Evolutionary conservation across 129 eudicot genomes (phyloP).

Genomic region (Lonicera japonica): DNA sequence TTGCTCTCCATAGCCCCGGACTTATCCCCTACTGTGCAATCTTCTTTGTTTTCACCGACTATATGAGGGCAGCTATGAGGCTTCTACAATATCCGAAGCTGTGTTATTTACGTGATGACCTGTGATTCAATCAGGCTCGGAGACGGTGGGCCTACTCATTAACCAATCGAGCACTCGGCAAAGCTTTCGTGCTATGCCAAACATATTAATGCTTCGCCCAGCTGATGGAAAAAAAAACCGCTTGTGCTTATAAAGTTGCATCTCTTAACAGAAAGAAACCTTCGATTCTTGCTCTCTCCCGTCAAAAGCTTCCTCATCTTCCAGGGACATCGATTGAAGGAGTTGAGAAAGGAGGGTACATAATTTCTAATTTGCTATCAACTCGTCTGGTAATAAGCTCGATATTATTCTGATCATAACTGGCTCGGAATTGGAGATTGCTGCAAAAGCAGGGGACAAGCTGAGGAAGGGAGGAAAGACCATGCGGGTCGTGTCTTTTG

Average conservation of each 20-base stretch:
- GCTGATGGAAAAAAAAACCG: constrained; percentile 72
- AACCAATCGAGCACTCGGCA: constrained; percentile 57
- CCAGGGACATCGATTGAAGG: constrained; percentile 46
- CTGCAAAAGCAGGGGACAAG: constrained; percentile 48
- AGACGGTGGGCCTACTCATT: constrained; percentile 67
- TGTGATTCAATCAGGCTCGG: constrained; percentile 60
- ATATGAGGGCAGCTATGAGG: constrained; percentile 59
- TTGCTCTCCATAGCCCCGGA: constrained; percentile 52
- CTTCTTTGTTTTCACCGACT: constrained; percentile 66
- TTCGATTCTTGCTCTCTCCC: constrained; percentile 51
- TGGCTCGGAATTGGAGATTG: constrained; percentile 55
- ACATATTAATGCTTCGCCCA: constrained; percentile 57
- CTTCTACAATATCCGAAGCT: constrained; percentile 46
- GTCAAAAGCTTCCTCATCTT: constrained; percentile 53
- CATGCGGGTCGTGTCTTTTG: constrained; percentile 52
- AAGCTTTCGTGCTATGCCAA: constrained; percentile 80
- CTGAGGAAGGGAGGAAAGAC: constrained; percentile 53
- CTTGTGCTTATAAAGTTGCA: constrained; percentile 50
- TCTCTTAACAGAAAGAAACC: constrained; percentile 40
- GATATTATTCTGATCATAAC: constrained; percentile 53
- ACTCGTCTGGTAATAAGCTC: constrained; percentile 43
- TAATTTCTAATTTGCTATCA: constrained; percentile 37
- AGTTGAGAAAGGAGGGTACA: constrained; percentile 56
- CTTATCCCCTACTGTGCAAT: constrained; percentile 61
- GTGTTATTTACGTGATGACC: constrained; percentile 52